Percentiles rank a stretch among this genome's conserved stretches.
These are phyloP conservation scores for Suhomyces guaymorum DNA, from an alignment of 1,139 yeast genomes.

Conservation along the genomic window DNA sequence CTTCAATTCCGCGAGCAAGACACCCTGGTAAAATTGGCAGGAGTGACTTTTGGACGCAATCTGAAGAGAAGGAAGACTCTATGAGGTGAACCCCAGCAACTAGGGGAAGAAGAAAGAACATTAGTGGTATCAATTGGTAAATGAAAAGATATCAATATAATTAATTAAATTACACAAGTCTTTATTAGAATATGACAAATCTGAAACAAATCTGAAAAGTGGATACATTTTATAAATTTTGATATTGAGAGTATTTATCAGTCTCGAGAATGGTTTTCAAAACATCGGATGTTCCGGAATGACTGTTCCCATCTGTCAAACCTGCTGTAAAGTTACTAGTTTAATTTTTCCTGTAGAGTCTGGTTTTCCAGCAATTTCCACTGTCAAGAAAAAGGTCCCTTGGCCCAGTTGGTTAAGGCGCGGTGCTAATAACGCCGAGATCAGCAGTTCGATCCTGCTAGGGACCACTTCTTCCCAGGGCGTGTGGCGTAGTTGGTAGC, in stretches of 20 bases:
- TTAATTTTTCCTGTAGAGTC: too few species aligned
- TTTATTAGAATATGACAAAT: too few species aligned
- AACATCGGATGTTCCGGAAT: too few species aligned
- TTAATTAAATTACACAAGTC: too few species aligned
- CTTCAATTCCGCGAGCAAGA: constrained; percentile 31
- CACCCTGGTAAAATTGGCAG: constrained; percentile 30
- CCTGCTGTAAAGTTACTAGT: too few species aligned
- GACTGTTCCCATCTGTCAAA: too few species aligned
- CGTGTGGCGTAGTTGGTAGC: constrained; percentile 94
- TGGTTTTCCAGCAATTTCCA: too few species aligned
- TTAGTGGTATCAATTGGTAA: not conserved
- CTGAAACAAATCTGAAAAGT: too few species aligned
- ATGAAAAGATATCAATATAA: too few species aligned
- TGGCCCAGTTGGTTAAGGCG: constrained; percentile 43
- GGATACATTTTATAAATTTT: too few species aligned
- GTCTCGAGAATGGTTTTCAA: too few species aligned
- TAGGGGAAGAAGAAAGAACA: not conserved
- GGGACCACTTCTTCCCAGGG: constrained; percentile 40
- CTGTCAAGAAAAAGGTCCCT: constrained; percentile 23
- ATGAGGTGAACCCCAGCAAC: not conserved
- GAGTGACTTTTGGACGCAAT: constrained; percentile 32
- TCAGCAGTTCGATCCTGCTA: constrained; percentile 42
- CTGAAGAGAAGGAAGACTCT: constrained; percentile 2
- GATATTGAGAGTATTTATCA: too few species aligned
- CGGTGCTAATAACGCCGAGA: constrained; percentile 43